phyloP scores from a whole-genome alignment of 2,329 filamentous ascomycete genomes.

The Dothistroma septosporum region DNA sequence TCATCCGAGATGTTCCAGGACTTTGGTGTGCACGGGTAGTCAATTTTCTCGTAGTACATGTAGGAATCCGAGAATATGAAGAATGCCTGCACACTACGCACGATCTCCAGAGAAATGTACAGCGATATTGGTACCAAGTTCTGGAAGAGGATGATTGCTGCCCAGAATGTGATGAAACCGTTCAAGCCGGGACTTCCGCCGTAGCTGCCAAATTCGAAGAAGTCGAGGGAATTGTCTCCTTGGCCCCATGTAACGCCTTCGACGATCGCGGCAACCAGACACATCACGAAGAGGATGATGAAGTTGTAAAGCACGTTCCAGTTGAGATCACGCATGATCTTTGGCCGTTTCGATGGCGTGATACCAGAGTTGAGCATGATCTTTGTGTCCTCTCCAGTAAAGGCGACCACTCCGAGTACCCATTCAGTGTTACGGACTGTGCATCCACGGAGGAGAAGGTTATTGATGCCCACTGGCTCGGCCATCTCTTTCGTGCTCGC shows the following conservation, averaged over 20 bases:
- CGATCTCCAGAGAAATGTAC: slow-evolving; percentile 95
- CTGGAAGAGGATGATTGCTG: slow-evolving; percentile 89
- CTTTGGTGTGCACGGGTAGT: slow-evolving; percentile 93
- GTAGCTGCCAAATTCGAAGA: slow-evolving; percentile 76
- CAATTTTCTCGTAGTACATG: slow-evolving; percentile 96
- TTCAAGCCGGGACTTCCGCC: slow-evolving; percentile 68
- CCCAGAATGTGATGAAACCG: slow-evolving; percentile 96
- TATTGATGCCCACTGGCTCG: slow-evolving; percentile 92
- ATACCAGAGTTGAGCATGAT: slow-evolving; percentile 98
- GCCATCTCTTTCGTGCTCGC: slow-evolving; percentile 71
- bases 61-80: slow-evolving; percentile 95
- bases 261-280: slow-evolving; percentile 76
- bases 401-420: slow-evolving; percentile 86
- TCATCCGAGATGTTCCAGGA: slow-evolving; percentile 99
- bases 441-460: slow-evolving; percentile 86
- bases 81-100: slow-evolving; percentile 85
- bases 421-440: slow-evolving; percentile 94
- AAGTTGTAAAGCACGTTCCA: slow-evolving; percentile 98
- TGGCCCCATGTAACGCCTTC: slow-evolving; percentile 79
- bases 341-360: slow-evolving; percentile 87
- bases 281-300: slow-evolving; percentile 81
- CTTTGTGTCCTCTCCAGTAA: slow-evolving; percentile 94
- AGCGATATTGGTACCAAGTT: slow-evolving; percentile 98
- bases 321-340: slow-evolving; percentile 89
- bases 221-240: slow-evolving; percentile 67